phyloP scores from a whole-genome alignment of 129 eudicot genomes.

The Sambucus nigra region DNA sequence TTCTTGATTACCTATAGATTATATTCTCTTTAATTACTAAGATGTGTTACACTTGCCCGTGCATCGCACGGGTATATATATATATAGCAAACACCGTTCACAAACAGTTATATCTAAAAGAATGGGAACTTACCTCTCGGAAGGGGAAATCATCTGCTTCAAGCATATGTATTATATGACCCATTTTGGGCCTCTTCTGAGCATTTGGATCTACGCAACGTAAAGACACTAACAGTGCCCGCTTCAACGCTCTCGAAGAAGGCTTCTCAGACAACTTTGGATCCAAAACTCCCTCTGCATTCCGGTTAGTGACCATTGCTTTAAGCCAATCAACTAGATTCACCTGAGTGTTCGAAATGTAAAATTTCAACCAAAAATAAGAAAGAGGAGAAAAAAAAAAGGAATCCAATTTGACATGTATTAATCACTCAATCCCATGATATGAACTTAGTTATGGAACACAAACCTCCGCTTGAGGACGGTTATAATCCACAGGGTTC shows the following conservation, averaged over 20 bases:
- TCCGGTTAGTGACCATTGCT: conserved; percentile 68
- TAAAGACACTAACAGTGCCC: conserved; percentile 64
- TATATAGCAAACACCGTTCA: too few relatives aligned
- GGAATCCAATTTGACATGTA: not conserved
- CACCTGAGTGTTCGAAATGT: conserved; percentile 28
- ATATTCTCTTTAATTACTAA: too few relatives aligned
- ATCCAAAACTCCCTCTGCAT: conserved; percentile 67
- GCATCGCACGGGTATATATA: too few relatives aligned
- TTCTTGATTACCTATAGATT: too few relatives aligned
- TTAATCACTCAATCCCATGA: not conserved
- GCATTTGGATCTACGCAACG: conserved; percentile 84
- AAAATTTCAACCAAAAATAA: conserved; percentile 12
- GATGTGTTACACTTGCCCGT: too few relatives aligned
- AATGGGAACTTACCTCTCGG: conserved; percentile 53
- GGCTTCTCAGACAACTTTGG: conserved; percentile 77
- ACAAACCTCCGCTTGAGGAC: conserved; percentile 79
- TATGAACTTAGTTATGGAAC: not conserved
- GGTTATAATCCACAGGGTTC: conserved; percentile 77
- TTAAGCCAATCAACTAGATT: conserved; percentile 82
- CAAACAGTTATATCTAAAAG: not conserved
- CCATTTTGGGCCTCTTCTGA: conserved; percentile 85
- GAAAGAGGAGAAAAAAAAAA: not conserved
- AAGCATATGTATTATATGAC: conserved; percentile 79
- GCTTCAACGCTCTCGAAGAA: conserved; percentile 77
- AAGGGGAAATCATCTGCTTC: conserved; percentile 79